phyloP scores from a whole-genome alignment of 2,329 filamentous ascomycete species.

The Rosellinia necatrix region DNA sequence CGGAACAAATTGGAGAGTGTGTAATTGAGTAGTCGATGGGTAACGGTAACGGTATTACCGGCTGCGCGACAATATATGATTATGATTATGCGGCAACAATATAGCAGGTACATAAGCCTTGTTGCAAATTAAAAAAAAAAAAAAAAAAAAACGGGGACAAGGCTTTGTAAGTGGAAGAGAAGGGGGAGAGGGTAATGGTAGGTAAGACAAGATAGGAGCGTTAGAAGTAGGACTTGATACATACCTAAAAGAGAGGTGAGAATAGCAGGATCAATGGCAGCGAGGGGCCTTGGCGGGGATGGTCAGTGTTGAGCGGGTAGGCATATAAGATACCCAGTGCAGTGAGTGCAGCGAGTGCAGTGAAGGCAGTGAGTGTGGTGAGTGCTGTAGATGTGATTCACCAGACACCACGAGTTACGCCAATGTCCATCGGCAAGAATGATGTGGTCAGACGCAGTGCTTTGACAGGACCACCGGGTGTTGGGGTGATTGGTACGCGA shows the following conservation, averaged over 20 bases:
- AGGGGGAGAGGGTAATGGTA: not conserved
- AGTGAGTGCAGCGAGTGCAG: not conserved
- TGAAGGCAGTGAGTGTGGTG: too few species aligned
- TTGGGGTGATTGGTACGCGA: not conserved
- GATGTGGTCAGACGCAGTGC: not conserved
- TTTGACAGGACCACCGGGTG: not conserved
- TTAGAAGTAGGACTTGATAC: constrained; percentile 1
- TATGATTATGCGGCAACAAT: too few species aligned
- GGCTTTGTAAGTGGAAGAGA: not conserved
- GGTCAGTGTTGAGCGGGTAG: not conserved
- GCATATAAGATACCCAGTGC: constrained; percentile 4
- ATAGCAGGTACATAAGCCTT: too few species aligned
- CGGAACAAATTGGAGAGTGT: not conserved
- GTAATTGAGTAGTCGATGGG: not conserved
- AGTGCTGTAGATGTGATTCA: constrained; percentile 2
- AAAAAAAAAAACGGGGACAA: not conserved
- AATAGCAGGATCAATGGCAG: not conserved
- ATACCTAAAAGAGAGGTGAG: not conserved
- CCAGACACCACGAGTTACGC: not conserved
- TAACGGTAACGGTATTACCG: not conserved
- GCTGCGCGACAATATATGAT: not conserved
- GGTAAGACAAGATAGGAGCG: not conserved
- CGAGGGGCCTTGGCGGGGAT: not conserved
- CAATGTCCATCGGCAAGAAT: constrained; percentile 5
- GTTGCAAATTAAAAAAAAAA: too few species aligned